Evolutionary conservation across 768 basidiomycete species (phyloP), one percentile per base, ranked within the genome.

Genomic region (Tricholoma flavovirens): DNA sequence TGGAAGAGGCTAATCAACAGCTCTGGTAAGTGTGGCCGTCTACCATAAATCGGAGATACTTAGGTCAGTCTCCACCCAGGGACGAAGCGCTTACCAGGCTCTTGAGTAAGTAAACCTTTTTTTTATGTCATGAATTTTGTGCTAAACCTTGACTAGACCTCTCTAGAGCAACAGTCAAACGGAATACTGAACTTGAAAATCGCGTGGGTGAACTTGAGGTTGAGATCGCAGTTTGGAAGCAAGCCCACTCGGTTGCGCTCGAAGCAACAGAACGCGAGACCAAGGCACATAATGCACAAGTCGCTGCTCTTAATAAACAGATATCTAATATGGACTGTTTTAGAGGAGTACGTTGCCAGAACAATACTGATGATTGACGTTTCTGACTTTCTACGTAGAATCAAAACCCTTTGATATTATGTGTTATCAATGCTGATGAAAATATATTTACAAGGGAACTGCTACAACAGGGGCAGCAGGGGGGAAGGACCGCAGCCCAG

Each of bases 391-490:
- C 49, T 54, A 48, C 55, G 55, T 69, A 87, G 83, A 80, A 75
- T 60, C 82, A 83, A 69, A 77, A 80, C 60, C 80, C 86, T 42
- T 78, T 90, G 62, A 83, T 90, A 57, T 77, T 88, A 60, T 88
- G 87, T 64, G 79, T 87, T 60, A 77, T 91, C 63, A 86, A 90
- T 62, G 88, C 86, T 36, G 83, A 89, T 66, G 80, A 81, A 49
- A 82, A 82, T 59, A 71, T 88, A 61, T 90, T 91, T 73, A 74
- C 75, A 54, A 77, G 75, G 49, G 72, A 81, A 17, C 75, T 86
- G 56, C 70, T 91, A 38, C 66, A 64, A 29, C 83, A 84, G 67
- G 88, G 88, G 6, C 80, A 81, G 48, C 75, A 79, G 53, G 88
- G 88, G 9, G 88, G 88, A 30, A 76, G 78, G 55, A 75, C 78